Percentiles rank a stretch among this genome's conserved stretches.
Evolutionary conservation across 1,284 basidiomycete genomes (phyloP).

Genomic region (Abortiporus biennis): DNA sequence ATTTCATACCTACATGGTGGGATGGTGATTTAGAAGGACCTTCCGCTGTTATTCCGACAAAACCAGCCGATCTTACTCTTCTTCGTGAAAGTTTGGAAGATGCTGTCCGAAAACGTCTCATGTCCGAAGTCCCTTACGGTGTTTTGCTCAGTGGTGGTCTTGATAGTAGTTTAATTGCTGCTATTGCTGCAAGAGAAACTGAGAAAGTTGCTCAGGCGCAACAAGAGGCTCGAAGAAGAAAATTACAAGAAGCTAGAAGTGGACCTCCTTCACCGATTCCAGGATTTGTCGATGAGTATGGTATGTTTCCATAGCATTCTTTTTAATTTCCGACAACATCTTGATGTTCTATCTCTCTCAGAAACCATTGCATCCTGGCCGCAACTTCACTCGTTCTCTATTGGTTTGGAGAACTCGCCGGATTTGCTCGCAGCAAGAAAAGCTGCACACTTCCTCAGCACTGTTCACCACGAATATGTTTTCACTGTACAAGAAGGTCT

Average conservation of each 20-base stretch:
- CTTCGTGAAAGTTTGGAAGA: constrained; percentile 84
- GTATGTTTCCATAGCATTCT: constrained; percentile 34
- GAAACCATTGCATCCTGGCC: constrained; percentile 89
- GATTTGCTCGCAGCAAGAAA: constrained; percentile 94
- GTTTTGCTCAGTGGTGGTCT: constrained; percentile 94
- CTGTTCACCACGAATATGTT: constrained; percentile 95
- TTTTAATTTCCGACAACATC: background rate
- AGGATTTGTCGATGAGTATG: constrained; percentile 40
- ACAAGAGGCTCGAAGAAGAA: constrained; percentile 60
- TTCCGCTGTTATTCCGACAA: constrained; percentile 53
- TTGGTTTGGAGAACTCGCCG: constrained; percentile 93
- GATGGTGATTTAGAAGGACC: constrained; percentile 61
- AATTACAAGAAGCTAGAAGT: constrained; percentile 44
- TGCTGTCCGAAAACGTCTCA: constrained; percentile 92
- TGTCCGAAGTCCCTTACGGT: constrained; percentile 99
- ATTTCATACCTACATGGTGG: constrained; percentile 89
- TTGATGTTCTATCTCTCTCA: constrained; percentile 12
- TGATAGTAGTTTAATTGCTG: constrained; percentile 94
- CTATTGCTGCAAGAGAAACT: constrained; percentile 96
- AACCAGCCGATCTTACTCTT: constrained; percentile 60
- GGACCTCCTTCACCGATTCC: constrained; percentile 51
- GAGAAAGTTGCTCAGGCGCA: constrained; percentile 86
- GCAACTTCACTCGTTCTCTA: constrained; percentile 96
- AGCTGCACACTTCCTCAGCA: constrained; percentile 91
- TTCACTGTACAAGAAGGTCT: constrained; percentile 99